Evolutionary conservation across 495 filamentous ascomycete species (phyloP).

Genomic region (Aspergillus nanangensis): DNA sequence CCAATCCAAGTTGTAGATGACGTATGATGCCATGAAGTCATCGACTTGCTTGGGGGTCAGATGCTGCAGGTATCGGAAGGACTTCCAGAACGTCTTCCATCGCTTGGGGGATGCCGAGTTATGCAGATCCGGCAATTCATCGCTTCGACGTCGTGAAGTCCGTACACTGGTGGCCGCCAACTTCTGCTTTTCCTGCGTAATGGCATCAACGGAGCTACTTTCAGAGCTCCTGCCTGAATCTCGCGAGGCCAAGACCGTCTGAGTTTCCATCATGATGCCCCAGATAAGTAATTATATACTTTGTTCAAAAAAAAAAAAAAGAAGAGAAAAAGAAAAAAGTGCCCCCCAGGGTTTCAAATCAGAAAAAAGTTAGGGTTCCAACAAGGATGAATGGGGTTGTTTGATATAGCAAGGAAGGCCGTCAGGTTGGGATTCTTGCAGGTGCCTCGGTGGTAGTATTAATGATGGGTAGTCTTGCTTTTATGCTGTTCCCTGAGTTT

Average conservation of each 20-base stretch:
- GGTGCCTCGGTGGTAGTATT: too few species aligned
- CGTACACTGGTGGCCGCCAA: constrained; percentile 14
- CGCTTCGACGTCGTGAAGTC: constrained; percentile 3
- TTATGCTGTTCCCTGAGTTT: too few species aligned
- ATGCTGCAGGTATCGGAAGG: constrained; percentile 53
- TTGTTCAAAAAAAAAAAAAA: neutral
- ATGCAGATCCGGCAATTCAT: constrained; percentile 27
- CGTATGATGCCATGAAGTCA: constrained; percentile 63
- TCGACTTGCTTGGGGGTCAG: constrained; percentile 56
- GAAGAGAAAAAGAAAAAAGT: neutral
- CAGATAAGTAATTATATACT: neutral
- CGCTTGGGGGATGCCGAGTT: constrained; percentile 50
- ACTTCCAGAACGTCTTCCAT: constrained; percentile 49
- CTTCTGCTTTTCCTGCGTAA: constrained; percentile 35
- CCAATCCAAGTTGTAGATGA: constrained; percentile 65
- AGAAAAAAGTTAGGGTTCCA: too few species aligned
- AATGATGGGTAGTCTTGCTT: too few species aligned
- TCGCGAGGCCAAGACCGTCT: constrained; percentile 17
- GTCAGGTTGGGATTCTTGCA: too few species aligned
- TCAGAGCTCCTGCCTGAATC: constrained; percentile 33
- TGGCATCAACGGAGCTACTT: constrained; percentile 37
- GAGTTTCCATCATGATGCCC: constrained; percentile 15
- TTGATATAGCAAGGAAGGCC: too few species aligned
- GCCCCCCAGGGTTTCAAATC: neutral
- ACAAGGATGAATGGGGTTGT: too few species aligned